phyloP scores from a whole-genome alignment of 2,329 filamentous ascomycete species.

The Pyricularia sp. region DNA sequence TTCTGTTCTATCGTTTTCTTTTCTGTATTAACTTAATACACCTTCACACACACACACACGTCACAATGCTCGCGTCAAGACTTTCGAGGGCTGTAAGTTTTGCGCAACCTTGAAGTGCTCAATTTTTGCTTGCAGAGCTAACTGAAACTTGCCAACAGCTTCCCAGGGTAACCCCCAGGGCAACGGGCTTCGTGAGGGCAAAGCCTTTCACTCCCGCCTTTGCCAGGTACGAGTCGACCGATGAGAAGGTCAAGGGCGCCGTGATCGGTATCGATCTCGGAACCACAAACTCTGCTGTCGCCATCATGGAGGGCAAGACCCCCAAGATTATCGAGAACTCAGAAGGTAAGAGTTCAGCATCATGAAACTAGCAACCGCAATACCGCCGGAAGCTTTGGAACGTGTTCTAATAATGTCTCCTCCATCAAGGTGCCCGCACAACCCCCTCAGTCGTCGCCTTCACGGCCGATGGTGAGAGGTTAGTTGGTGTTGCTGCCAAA shows the following conservation, averaged over 20 bases:
- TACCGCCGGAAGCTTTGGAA: too few species aligned
- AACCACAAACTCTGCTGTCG: conserved; percentile 95
- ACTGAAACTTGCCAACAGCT: conserved; percentile 37
- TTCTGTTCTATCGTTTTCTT: conserved; percentile 18
- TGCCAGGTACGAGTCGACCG: conserved; percentile 65
- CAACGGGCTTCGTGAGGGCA: conserved; percentile 48
- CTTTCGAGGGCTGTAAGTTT: conserved; percentile 64
- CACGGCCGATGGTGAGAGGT: conserved; percentile 85
- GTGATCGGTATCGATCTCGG: conserved; percentile 98
- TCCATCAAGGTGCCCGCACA: conserved; percentile 59
- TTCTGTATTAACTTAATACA: conserved; percentile 11
- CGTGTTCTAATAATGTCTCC: conserved; percentile 7
- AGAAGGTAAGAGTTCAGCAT: conserved; percentile 51
- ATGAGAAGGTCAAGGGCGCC: conserved; percentile 81
- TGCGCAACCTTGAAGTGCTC: conserved; percentile 2
- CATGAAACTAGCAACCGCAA: too few species aligned
- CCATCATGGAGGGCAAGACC: conserved; percentile 91
- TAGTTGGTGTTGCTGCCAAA: conserved; percentile 95
- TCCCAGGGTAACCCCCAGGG: conserved; percentile 62
- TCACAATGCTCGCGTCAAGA: conserved; percentile 60
- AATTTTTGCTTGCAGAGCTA: conserved; percentile 8
- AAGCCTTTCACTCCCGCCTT: conserved; percentile 61
- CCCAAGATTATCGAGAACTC: conserved; percentile 97
- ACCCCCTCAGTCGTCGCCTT: conserved; percentile 94
- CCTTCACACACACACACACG: conserved; percentile 13